These are phyloP conservation scores for apple (Malus domestica) DNA, from an alignment of 306 rosid genomes.

Conservation along the genomic window ASM211411v1 NC_041800.1:1703501-1704000, in stretches of 20 bases:
- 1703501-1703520: conserved; percentile 37
- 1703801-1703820: conserved; percentile 89
- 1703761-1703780: conserved; percentile 78
- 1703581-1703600: conserved; percentile 32
- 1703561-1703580: conserved; percentile 45
- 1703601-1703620: conserved; percentile 25
- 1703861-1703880: conserved; percentile 78
- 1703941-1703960: conserved; percentile 33
- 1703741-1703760: conserved; percentile 41
- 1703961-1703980: conserved; percentile 34
- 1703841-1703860: conserved; percentile 87
- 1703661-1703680: conserved; percentile 50
- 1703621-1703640: conserved; percentile 42
- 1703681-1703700: conserved; percentile 61
- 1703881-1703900: conserved; percentile 57
- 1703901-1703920: conserved; percentile 39
- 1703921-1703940: conserved; percentile 39
- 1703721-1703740: conserved; percentile 42
- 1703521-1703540: conserved; percentile 34
- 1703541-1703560: conserved; percentile 50
- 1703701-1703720: conserved; percentile 65
- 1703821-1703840: conserved; percentile 88
- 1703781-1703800: conserved; percentile 87
- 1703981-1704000: conserved; percentile 34
- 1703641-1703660: conserved; percentile 37